Evolutionary conservation across 2,329 filamentous ascomycete species (phyloP).

Genomic region (Mycosphaerella sp.): DNA sequence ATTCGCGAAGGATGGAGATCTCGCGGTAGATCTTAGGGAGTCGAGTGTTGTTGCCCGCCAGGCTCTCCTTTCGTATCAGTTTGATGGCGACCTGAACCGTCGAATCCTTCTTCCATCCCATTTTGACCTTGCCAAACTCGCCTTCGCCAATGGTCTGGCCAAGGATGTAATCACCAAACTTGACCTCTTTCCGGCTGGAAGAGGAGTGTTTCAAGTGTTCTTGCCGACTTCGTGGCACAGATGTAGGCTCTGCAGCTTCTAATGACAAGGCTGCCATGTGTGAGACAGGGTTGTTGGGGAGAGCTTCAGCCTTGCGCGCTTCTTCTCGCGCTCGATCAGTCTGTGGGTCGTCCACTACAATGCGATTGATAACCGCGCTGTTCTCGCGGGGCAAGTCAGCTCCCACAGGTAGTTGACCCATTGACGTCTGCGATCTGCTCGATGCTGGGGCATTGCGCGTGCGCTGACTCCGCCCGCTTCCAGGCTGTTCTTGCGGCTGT

Average conservation of each 20-base stretch:
- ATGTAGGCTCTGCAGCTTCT: conserved; percentile 27
- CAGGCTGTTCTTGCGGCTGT: conserved; percentile 41
- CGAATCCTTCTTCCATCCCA: conserved; percentile 96
- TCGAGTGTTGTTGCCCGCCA: conserved; percentile 81
- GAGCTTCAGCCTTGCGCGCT: conserved; percentile 60
- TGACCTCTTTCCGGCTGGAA: conserved; percentile 62
- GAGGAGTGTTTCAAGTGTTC: conserved; percentile 50
- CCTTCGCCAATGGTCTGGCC: conserved; percentile 96
- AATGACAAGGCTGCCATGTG: conserved; percentile 45
- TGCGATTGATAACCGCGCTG: conserved; percentile 70
- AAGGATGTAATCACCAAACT: conserved; percentile 92
- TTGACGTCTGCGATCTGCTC: conserved; percentile 44
- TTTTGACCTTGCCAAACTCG: conserved; percentile 97
- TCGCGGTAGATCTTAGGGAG: conserved; percentile 97
- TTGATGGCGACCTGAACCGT: conserved; percentile 95
- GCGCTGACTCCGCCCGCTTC: conserved; percentile 38
- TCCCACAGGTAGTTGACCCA: conserved; percentile 49
- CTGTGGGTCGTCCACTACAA: conserved; percentile 69
- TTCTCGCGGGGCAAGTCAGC: conserved; percentile 62
- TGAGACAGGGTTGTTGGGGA: conserved; percentile 38
- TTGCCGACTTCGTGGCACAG: conserved; percentile 46
- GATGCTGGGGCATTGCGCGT: conserved; percentile 35
- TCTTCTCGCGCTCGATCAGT: conserved; percentile 66
- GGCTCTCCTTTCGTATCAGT: conserved; percentile 83
- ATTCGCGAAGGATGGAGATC: conserved; percentile 79